Conservation (phyloP, 345 rosid species). For the Salix dunnii region DNA sequence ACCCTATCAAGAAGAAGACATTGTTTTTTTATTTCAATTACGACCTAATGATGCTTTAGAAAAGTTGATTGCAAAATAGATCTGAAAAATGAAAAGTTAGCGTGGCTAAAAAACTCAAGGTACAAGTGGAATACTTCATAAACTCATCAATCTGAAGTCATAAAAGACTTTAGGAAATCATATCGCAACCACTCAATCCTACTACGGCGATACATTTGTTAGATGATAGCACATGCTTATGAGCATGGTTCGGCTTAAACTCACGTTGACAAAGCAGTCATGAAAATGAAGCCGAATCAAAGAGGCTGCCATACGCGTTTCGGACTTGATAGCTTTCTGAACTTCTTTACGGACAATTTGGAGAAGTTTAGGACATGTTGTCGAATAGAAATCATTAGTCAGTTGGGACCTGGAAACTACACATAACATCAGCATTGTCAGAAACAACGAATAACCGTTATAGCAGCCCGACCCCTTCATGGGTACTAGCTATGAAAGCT, state of each 20-base stretch:
- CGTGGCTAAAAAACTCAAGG: too few relatives aligned
- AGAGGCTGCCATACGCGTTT: constrained; percentile 69
- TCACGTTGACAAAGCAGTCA: constrained; percentile 71
- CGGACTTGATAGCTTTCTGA: constrained; percentile 46
- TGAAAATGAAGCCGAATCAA: constrained; percentile 62
- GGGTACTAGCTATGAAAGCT: not conserved
- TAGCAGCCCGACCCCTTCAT: constrained; percentile 31
- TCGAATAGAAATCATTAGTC: constrained; percentile 39
- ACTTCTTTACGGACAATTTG: constrained; percentile 44
- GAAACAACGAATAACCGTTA: constrained; percentile 15
- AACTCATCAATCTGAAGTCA: too few relatives aligned
- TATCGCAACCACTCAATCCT: too few relatives aligned
- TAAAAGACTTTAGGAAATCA: too few relatives aligned
- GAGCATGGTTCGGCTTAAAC: constrained; percentile 1
- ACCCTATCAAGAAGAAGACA: constrained; percentile 28
- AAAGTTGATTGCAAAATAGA: too few relatives aligned
- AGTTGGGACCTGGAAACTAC: constrained; percentile 47
- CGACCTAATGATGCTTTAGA: too few relatives aligned
- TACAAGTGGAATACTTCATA: too few relatives aligned
- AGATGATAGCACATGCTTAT: too few relatives aligned
- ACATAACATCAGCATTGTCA: constrained; percentile 28
- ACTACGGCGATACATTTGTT: too few relatives aligned
- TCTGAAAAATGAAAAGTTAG: too few relatives aligned
- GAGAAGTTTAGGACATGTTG: constrained; percentile 46
- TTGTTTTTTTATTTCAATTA: too few relatives aligned